These are phyloP conservation scores for Xylariaceae sp. DNA, from an alignment of 2,329 filamentous ascomycete species.

Conservation along the genomic window DNA sequence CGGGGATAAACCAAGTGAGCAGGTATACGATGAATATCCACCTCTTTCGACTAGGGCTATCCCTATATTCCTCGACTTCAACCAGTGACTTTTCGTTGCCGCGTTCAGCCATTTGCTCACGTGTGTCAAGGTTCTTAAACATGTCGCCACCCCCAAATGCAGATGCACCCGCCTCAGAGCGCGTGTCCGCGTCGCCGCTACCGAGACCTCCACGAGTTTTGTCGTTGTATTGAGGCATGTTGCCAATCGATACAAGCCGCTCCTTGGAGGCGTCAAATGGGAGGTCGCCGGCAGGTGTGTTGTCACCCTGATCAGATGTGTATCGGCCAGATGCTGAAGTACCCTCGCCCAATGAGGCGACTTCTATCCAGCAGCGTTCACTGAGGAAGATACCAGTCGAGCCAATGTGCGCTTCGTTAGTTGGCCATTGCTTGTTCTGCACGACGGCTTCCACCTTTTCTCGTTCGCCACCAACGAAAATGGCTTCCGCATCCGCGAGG, in stretches of 20 bases:
- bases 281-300: slow-evolving; percentile 48
- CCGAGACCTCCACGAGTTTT: slow-evolving; percentile 72
- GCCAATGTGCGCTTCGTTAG: slow-evolving; percentile 84
- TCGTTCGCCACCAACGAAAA: slow-evolving; percentile 83
- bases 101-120: slow-evolving; percentile 91
- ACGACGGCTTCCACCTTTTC: slow-evolving; percentile 90
- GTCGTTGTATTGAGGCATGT: slow-evolving; percentile 62
- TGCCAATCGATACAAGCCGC: slow-evolving; percentile 46
- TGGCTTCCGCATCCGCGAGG: slow-evolving; percentile 73
- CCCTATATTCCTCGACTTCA: slow-evolving; percentile 79
- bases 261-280: slow-evolving; percentile 60
- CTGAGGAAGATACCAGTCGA: slow-evolving; percentile 93
- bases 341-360: slow-evolving; percentile 67
- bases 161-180: slow-evolving; percentile 89
- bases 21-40: slow-evolving; percentile 83
- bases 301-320: slow-evolving; percentile 58
- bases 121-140: slow-evolving; percentile 94
- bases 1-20: slow-evolving; percentile 82
- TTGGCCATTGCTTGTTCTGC: slow-evolving; percentile 86
- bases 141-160: slow-evolving; percentile 89
- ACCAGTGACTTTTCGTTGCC: slow-evolving; percentile 85
- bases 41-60: slow-evolving; percentile 75
- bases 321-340: slow-evolving; percentile 50
- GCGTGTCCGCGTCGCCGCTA: slow-evolving; percentile 68
- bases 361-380: slow-evolving; percentile 90